Evolutionary conservation across 2,329 filamentous ascomycete genomes (phyloP), one percentile per base, ranked within the genome.

Genomic region (Zarea fungicola): DNA sequence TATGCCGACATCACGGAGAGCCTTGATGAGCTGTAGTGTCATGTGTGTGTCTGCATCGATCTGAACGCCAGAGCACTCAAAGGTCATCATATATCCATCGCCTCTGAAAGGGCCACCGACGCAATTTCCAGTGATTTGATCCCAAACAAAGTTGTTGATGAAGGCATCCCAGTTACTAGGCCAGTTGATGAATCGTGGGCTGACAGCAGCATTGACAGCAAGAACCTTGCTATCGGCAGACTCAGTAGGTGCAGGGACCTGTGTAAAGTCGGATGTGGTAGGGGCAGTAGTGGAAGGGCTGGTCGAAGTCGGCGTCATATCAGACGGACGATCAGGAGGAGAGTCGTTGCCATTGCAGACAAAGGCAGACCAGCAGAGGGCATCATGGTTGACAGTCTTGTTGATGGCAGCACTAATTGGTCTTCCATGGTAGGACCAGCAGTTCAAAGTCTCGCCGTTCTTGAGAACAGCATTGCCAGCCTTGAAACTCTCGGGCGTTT

Each of bases 391-490:
- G 51, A 61, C 54, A 18, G 68, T 71, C 55, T 62, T 65, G 58
- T 70, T 69, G 55, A 66, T 56, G 43, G 65, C 65, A 8, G 60
- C 56, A 44, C 68, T 69, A 45, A 71, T 54, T 4, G 66, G 66
- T 7, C 65, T 66, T 31, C 66, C 68, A 48, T 65, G 68, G 46
- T 71, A 71, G 18, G 68, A 67, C 63, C 65, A 71, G 57, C 68
- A 71, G 51, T 61, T 67, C 48, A 71, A 61, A 34, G 64, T 62
- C 48, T 68, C 61, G 3, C 66, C 67, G 32, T 64, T 62, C 19
- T 70, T 65, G 37, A 65, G 69, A n/a, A 71, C 60, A 21, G 67
- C 67, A 44, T 57, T 67, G 28, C 68, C 68, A 21, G 68, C 68
- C 37, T 62, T 65, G 55, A 67, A 66, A 3, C 66, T 66, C 42